A percentile compares a stretch with the other conserved stretches of the same genome.
phyloP scores from a whole-genome alignment of 2,329 filamentous ascomycete genomes.

The Penicillium sp. region DNA sequence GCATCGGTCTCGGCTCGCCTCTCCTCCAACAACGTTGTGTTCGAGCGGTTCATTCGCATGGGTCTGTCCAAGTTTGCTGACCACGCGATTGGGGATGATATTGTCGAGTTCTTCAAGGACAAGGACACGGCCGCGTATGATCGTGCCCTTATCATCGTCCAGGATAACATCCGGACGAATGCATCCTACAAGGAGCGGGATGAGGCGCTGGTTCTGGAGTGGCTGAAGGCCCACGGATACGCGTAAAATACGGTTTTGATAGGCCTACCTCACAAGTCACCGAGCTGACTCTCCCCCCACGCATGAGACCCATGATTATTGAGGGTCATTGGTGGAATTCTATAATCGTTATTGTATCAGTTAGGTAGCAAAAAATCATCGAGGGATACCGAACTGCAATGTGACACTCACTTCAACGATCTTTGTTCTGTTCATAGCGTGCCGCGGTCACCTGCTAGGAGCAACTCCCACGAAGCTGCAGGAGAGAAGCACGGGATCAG shows the following conservation, averaged over 20 bases:
- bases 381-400: neutral
- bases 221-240: slow-evolving; percentile 70
- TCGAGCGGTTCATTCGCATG: slow-evolving; percentile 84
- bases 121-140: slow-evolving; percentile 88
- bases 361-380: neutral
- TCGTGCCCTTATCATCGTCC: slow-evolving; percentile 80
- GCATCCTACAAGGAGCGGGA: slow-evolving; percentile 83
- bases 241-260: slow-evolving; percentile 35
- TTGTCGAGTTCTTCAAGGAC: slow-evolving; percentile 78
- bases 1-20: slow-evolving; percentile 70
- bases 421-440: neutral
- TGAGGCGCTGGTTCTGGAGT: slow-evolving; percentile 71
- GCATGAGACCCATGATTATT: neutral
- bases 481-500: slow-evolving; percentile 1
- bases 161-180: slow-evolving; percentile 81
- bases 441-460: slow-evolving; percentile 16
- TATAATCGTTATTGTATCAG: neutral
- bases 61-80: slow-evolving; percentile 79
- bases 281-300: neutral
- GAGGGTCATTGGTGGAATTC: no score
- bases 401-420: neutral
- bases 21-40: slow-evolving; percentile 77
- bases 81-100: slow-evolving; percentile 70
- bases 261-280: neutral
- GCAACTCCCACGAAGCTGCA: slow-evolving; percentile 17